phyloP scores from a whole-genome alignment of 768 basidiomycete species.

The Russula ochroleuca region DNA sequence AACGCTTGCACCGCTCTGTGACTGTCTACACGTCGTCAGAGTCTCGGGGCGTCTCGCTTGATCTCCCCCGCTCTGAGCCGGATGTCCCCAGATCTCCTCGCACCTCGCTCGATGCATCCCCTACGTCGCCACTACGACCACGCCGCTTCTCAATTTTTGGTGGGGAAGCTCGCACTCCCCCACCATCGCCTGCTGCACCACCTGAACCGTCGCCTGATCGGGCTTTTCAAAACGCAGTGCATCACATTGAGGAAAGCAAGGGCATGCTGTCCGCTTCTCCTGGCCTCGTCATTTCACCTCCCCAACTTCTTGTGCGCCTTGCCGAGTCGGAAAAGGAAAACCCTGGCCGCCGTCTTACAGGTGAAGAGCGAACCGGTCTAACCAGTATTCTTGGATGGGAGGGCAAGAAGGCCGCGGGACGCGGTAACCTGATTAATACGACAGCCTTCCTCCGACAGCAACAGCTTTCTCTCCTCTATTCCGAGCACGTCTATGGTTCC shows the following conservation, averaged over 20 bases:
- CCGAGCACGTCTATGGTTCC: constrained; percentile 36
- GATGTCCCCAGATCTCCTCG: constrained; percentile 22
- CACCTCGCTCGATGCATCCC: constrained; percentile 34
- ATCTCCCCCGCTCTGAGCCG: constrained; percentile 33
- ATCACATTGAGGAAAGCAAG: constrained; percentile 39
- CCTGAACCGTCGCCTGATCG: constrained; percentile 22
- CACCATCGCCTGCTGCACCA: constrained; percentile 2
- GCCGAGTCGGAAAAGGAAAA: constrained; percentile 47
- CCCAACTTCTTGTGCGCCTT: constrained; percentile 46
- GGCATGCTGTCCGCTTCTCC: constrained; percentile 51
- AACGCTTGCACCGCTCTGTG: constrained; percentile 35
- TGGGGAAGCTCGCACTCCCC: constrained; percentile 13
- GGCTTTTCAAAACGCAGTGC: constrained; percentile 41
- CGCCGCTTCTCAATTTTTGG: constrained; percentile 28
- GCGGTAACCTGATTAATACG: constrained; percentile 45
- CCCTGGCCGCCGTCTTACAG: constrained; percentile 42
- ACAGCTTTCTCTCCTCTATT: constrained; percentile 48
- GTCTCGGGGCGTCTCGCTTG: constrained; percentile 40
- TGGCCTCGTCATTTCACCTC: constrained; percentile 46
- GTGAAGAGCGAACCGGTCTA: constrained; percentile 55
- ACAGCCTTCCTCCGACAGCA: constrained; percentile 57
- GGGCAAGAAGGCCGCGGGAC: constrained; percentile 36
- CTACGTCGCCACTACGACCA: constrained; percentile 18
- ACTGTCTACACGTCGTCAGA: constrained; percentile 29
- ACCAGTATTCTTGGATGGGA: constrained; percentile 60